These are phyloP conservation scores for Xylaria bambusicola DNA, from an alignment of 495 filamentous ascomycete genomes.

Conservation along the genomic window DNA sequence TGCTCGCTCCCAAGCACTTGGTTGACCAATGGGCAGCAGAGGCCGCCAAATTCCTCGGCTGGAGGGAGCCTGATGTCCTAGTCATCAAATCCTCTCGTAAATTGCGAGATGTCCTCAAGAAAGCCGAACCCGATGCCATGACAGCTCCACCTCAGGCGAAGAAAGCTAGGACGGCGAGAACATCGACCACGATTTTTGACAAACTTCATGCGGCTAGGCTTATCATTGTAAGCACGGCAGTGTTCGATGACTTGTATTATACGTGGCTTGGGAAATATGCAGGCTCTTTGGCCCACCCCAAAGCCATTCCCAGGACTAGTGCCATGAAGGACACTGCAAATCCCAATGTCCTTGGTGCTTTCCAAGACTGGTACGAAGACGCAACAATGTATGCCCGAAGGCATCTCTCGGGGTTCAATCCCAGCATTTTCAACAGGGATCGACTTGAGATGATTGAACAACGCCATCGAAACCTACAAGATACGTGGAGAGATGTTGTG, in stretches of 20 bases:
- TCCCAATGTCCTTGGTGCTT: constrained; percentile 41
- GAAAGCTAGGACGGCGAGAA: background rate
- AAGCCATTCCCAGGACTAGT: constrained; percentile 32
- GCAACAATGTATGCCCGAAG: constrained; percentile 38
- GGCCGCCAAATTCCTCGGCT: constrained; percentile 55
- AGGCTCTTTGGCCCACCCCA: constrained; percentile 50
- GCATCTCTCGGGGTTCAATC: constrained; percentile 27
- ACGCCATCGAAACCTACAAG: constrained; percentile 3
- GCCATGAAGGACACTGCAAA: background rate
- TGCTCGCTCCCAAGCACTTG: constrained; percentile 66
- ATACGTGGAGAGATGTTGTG: constrained; percentile 5
- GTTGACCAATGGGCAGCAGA: constrained; percentile 68
- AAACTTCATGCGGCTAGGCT: constrained; percentile 54
- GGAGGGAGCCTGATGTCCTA: constrained; percentile 41
- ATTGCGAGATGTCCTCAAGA: constrained; percentile 28
- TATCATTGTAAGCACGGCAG: constrained; percentile 53
- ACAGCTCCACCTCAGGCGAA: background rate
- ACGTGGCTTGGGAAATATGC: constrained; percentile 45
- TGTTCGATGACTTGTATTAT: constrained; percentile 44
- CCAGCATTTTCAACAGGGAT: background rate
- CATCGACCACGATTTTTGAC: constrained; percentile 26
- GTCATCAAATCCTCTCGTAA: constrained; percentile 35
- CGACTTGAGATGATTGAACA: constrained; percentile 1
- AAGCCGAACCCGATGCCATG: background rate
- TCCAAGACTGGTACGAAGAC: constrained; percentile 55